Base-by-base conservation (phyloP, 768 basidiomycete species). In the Boletus vinaceobasis region DNA sequence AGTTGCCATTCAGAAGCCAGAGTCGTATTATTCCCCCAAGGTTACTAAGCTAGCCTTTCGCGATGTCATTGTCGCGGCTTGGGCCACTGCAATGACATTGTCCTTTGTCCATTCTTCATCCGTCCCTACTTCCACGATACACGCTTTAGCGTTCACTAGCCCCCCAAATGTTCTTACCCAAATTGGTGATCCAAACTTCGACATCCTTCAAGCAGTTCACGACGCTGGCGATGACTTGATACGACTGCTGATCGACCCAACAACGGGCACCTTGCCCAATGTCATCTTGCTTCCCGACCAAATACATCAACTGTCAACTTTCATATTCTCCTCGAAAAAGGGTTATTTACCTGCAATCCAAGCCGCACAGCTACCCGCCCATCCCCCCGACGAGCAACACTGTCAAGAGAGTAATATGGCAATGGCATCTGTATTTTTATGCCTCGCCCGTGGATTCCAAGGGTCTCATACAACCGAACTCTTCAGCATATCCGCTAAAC, bases 361-460 rank as follows among this genome's bases (percentile, higher is more conserved):
- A 58, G 55, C 59, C 7, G 35, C 59, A 49, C 50, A 59, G 58
- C n/a, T 50, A 58, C 48, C 64, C 5, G 56, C 60, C 33, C 56
- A 65, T 50, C 53, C 70, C 52, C 64, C 71, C 32, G 63, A 70
- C 38, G 62, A 66, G n/a, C 64, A 59, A 57, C 59, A 48, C 14
- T 53, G 39, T 38, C 58, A 47, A 43, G 64, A 70, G 45, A 61
- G 59, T 23, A 71, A 58, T 56, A 60, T 61, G 60, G 74, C 72
- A 54, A 72, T 74, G 45, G 72, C 74, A 43, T 73, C 74, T 36
- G 65, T 78, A 21, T 60, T 79, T 32, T 70, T 81, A 49, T 74
- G 74, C 35, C 71, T 81, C 15, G 78, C 79, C 19, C 79, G 77
- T 58, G 64, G 73, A 27, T 70, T 77, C 19, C 80, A 80, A 58